Evolutionary conservation across 257 asterid genomes (phyloP), one percentile per base, ranked within the genome.

Genomic region (Agastache rugosa): DNA sequence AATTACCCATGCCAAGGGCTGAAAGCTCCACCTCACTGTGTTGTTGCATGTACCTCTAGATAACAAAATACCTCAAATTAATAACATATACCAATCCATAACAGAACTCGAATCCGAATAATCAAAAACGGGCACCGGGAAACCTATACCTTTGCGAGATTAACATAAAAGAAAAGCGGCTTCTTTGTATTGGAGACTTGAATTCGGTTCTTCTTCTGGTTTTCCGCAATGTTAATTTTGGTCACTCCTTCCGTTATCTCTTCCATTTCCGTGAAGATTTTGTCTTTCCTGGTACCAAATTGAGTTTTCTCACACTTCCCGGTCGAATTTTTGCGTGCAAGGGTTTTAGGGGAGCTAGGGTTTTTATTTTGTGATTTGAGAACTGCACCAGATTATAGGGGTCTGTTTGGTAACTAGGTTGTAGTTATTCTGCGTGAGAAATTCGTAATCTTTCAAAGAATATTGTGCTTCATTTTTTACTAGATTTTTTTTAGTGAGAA

Each of bases 1-100:
- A 75, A 69, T 58, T 90, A 92, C 97, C 97, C 96, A 90, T 92
- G 75, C 97, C 97, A 69, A 90, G 88, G 50, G 90, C 97, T 1
- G 97, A 92, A 78, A 92, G 96, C 86, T 90, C 97, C 76, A 88
- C 96, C 82, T 92, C 97, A 61, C 78, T 80, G 81, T 90, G 75
- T 74, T 90, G 93, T 69, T 90, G 92, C 96, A 92, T 85, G 78
- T 92, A 88, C 67, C 93, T 87, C 97, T 92, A 78, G 64, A 78
- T 20, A 59, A 53, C 65, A 63, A 5, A 59, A 14, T 7, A 64
- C 47, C 67, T 42, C 72, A 61, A 68, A 58, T 77, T 14, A 76
- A 41, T 71, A 34, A 50, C n/a, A n/a, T n/a, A 55, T 25, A 10
- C 47, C 19, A 61, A n/a, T 27, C n/a, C 12, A 72, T 3, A 25